phyloP scores from a whole-genome alignment of 192 early-diverging fungal species.

The Dispira parvispora region DNA sequence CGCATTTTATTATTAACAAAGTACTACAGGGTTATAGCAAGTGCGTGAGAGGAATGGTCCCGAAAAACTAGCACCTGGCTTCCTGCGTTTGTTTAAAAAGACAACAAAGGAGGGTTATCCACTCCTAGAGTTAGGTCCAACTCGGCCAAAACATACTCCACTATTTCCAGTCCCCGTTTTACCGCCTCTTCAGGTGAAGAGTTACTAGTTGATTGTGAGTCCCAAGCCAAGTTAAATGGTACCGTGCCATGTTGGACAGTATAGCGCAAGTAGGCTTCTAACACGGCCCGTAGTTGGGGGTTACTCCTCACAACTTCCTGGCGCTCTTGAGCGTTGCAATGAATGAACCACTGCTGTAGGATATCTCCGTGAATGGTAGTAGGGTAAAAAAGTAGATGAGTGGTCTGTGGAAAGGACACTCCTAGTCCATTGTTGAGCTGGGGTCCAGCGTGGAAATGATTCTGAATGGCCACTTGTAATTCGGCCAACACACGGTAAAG shows the following conservation, averaged over 20 bases:
- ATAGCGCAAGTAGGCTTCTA: background rate
- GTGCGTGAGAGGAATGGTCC: no score
- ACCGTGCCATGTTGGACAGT: background rate
- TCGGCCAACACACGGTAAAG: conserved; percentile 3
- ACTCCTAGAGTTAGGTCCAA: background rate
- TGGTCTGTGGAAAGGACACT: background rate
- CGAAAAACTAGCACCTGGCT: no score
- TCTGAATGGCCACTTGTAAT: background rate
- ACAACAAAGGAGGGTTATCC: no score
- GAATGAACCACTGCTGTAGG: background rate
- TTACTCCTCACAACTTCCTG: conserved; percentile 13
- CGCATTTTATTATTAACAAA: no score
- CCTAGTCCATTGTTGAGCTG: background rate
- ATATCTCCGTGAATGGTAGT: background rate
- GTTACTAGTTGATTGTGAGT: background rate
- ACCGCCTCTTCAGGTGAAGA: background rate
- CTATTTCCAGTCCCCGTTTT: background rate
- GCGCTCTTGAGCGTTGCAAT: conserved; percentile 10
- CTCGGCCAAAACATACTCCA: background rate
- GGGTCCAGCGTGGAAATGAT: background rate
- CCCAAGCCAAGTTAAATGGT: background rate
- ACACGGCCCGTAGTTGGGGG: background rate
- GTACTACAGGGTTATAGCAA: no score
- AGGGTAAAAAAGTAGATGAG: conserved; percentile 1
- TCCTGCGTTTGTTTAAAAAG: no score